Evolutionary conservation across 331 rosid genomes (phyloP).

Genomic region (Quercus lobata): DNA sequence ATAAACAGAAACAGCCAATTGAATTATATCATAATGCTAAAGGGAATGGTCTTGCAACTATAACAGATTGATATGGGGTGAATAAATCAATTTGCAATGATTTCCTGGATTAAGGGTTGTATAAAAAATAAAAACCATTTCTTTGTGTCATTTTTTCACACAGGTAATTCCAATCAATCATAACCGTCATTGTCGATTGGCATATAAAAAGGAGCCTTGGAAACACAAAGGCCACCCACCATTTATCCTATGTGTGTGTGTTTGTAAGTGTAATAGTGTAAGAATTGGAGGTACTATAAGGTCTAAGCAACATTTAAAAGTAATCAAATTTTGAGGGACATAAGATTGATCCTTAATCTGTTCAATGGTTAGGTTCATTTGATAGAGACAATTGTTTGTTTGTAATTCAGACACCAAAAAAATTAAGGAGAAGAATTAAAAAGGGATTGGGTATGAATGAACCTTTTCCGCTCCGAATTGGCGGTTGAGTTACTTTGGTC

Average conservation of each 20-base stretch:
- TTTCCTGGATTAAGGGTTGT: neutral
- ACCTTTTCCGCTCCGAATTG: constrained; percentile 47
- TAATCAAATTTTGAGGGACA: neutral
- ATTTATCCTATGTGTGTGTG: neutral
- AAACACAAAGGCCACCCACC: neutral
- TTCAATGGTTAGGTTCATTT: neutral
- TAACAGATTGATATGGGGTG: neutral
- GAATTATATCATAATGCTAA: neutral
- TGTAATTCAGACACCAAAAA: neutral
- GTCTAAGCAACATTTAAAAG: neutral
- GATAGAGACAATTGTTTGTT: neutral
- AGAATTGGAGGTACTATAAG: neutral
- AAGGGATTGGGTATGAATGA: neutral
- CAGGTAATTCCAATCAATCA: neutral
- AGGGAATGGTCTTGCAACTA: neutral
- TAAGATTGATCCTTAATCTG: neutral
- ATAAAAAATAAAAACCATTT: too few relatives aligned
- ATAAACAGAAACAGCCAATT: neutral
- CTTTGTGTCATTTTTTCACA: neutral
- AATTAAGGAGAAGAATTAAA: neutral
- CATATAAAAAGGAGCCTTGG: neutral
- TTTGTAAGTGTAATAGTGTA: neutral
- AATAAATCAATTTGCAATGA: neutral
- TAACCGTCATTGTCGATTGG: neutral
- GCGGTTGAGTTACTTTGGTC: constrained; percentile 24